Conservation (phyloP, 1,284 basidiomycete species). For the Ceratobasidium sp. region DNA sequence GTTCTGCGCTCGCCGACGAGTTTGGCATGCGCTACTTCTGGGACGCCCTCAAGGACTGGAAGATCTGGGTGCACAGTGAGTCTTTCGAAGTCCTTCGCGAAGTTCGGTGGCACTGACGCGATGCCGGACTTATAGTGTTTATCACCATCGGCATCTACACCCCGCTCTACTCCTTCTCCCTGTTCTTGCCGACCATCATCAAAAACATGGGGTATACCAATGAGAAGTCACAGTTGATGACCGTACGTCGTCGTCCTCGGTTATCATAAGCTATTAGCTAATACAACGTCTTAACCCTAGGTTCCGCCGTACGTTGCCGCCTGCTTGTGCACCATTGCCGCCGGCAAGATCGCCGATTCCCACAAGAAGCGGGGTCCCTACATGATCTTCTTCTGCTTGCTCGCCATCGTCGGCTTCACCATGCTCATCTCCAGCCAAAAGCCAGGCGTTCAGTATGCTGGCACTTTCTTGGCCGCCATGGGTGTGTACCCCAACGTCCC, state of each 20-base stretch:
- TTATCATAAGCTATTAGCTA: neutral
- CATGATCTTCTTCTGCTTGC: slow-evolving; percentile 44
- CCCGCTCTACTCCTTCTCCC: slow-evolving; percentile 62
- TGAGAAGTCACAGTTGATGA: slow-evolving; percentile 48
- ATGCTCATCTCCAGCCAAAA: slow-evolving; percentile 46
- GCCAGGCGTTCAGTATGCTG: slow-evolving; percentile 48
- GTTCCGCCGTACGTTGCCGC: slow-evolving; percentile 17
- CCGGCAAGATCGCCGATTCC: slow-evolving; percentile 43
- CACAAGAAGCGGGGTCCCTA: slow-evolving; percentile 28
- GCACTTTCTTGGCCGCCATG: slow-evolving; percentile 50
- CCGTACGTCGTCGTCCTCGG: slow-evolving; percentile 28
- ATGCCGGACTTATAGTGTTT: slow-evolving; percentile 50
- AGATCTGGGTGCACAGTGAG: slow-evolving; percentile 60
- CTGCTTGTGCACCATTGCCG: slow-evolving; percentile 48
- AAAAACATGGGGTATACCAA: slow-evolving; percentile 53
- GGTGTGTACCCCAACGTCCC: slow-evolving; percentile 51
- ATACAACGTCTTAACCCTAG: neutral
- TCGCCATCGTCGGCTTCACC: slow-evolving; percentile 47
- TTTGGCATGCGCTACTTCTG: slow-evolving; percentile 57
- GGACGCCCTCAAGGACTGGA: slow-evolving; percentile 61
- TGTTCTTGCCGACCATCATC: slow-evolving; percentile 64
- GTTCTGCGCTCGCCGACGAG: slow-evolving; percentile 59
- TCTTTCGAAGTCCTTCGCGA: slow-evolving; percentile 49
- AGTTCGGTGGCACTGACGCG: slow-evolving; percentile 43
- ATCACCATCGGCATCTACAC: slow-evolving; percentile 57